Percentiles rank a stretch among this genome's conserved stretches.
Evolutionary conservation across 805 yeast species (phyloP).

Genomic region (Priceomyces carsonii): DNA sequence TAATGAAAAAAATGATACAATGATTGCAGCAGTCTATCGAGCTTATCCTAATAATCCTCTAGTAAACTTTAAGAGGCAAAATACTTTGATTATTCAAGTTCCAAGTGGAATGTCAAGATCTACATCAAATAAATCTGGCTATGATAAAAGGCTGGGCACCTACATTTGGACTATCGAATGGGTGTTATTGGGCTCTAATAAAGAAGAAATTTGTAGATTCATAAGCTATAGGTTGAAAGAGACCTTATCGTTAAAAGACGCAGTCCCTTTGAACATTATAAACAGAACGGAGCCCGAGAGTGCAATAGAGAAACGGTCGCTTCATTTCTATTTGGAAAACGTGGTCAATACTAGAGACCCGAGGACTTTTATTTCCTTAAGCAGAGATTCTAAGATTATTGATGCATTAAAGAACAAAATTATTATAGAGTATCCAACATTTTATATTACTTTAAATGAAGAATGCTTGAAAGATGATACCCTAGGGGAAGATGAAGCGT

Average conservation of each 20-base stretch:
- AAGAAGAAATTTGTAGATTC: slow-evolving; percentile 29
- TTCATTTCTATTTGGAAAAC: slow-evolving; percentile 34
- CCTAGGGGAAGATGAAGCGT: slow-evolving; percentile 21
- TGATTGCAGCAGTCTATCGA: slow-evolving; percentile 20
- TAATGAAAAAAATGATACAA: slow-evolving; percentile 19
- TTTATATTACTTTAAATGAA: slow-evolving; percentile 42
- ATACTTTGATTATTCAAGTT: slow-evolving; percentile 60
- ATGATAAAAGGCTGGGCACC: slow-evolving; percentile 59
- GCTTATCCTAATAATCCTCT: slow-evolving; percentile 27
- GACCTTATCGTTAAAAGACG: slow-evolving; percentile 27
- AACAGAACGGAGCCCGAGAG: slow-evolving; percentile 11
- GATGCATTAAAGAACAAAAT: slow-evolving; percentile 54
- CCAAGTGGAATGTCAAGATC: slow-evolving; percentile 80
- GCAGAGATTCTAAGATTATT: slow-evolving; percentile 37
- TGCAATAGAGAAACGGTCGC: slow-evolving; percentile 23
- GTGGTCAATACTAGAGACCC: slow-evolving; percentile 19
- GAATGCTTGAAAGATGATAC: slow-evolving; percentile 22
- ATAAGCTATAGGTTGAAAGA: slow-evolving; percentile 48
- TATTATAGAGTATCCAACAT: slow-evolving; percentile 78
- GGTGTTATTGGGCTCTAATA: slow-evolving; percentile 42
- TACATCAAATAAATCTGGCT: slow-evolving; percentile 61
- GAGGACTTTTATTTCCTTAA: slow-evolving; percentile 38
- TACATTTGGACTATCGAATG: slow-evolving; percentile 85
- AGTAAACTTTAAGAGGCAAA: slow-evolving; percentile 49
- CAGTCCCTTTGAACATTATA: slow-evolving; percentile 42